These are phyloP conservation scores for Mrakia gelida DNA, from an alignment of 768 basidiomycete genomes.

Conservation along the genomic window DNA sequence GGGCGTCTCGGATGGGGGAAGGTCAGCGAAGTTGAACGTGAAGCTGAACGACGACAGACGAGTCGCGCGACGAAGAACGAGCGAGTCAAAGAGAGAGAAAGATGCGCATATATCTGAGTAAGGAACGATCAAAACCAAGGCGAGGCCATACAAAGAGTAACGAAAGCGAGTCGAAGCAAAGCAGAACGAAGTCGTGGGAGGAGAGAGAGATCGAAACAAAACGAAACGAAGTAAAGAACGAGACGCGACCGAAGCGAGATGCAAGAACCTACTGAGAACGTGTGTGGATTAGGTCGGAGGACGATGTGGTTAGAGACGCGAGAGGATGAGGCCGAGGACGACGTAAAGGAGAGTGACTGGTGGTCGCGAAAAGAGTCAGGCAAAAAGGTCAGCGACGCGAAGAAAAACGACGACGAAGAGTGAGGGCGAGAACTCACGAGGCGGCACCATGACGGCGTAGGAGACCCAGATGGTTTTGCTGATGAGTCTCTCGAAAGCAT, in stretches of 20 bases:
- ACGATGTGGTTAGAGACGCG: conserved; percentile 37
- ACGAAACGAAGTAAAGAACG: neutral
- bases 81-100: too few relatives aligned
- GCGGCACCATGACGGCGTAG: conserved; percentile 82
- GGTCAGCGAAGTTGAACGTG: too few relatives aligned
- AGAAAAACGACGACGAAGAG: neutral
- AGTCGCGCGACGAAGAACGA: too few relatives aligned
- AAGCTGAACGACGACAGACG: too few relatives aligned
- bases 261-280: neutral
- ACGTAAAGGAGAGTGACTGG: conserved; percentile 48
- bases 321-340: conserved; percentile 59
- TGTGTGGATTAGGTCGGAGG: neutral
- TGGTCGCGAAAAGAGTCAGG: neutral
- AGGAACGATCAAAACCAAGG: too few relatives aligned
- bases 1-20: too few relatives aligned
- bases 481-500: conserved; percentile 86
- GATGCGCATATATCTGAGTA: too few relatives aligned
- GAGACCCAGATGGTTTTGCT: conserved; percentile 89
- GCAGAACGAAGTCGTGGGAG: neutral
- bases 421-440: conserved; percentile 41
- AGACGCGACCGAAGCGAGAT: neutral
- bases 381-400: neutral
- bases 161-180: neutral
- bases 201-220: neutral
- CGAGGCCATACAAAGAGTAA: too few relatives aligned